Percentiles rank a stretch among this genome's conserved stretches.
phyloP scores from a whole-genome alignment of 768 basidiomycete genomes.

The Phanerodontia chrysosporium region DNA sequence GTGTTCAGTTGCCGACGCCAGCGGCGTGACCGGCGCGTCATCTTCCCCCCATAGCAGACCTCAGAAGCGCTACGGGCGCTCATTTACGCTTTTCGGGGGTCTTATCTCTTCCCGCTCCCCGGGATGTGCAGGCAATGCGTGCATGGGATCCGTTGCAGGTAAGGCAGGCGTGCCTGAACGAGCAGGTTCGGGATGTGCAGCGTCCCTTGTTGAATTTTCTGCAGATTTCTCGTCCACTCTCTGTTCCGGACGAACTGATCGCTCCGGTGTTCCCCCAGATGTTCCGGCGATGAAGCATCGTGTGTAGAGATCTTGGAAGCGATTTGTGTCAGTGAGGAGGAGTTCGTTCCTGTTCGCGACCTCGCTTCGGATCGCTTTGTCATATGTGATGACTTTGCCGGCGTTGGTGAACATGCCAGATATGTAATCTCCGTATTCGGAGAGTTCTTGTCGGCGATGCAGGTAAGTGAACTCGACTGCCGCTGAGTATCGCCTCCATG shows the following conservation, averaged over 20 bases:
- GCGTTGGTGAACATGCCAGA: background rate
- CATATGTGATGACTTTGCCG: conserved; percentile 25
- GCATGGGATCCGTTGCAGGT: background rate
- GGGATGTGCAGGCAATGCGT: background rate
- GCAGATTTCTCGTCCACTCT: conserved; percentile 9
- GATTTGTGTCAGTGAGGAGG: conserved; percentile 21
- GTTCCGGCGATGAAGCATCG: background rate
- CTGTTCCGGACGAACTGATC: no score
- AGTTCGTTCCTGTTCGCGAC: conserved; percentile 16
- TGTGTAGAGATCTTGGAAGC: conserved; percentile 11
- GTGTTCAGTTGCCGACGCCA: conserved; percentile 8
- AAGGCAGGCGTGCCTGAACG: conserved; percentile 24
- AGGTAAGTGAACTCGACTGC: background rate
- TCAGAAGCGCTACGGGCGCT: conserved; percentile 8
- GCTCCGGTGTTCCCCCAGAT: background rate
- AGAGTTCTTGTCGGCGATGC: background rate
- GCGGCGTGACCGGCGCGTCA: conserved; percentile 15
- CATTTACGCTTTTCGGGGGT: background rate
- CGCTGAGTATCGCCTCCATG: background rate
- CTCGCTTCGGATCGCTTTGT: conserved; percentile 26
- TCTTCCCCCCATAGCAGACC: conserved; percentile 13
- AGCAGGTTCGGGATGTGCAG: conserved; percentile 16
- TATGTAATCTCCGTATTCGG: background rate
- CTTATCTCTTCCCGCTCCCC: background rate
- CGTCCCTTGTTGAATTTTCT: conserved; percentile 18